Conservation (phyloP, 148 eudicot species). For the Drosera capensis region DNA sequence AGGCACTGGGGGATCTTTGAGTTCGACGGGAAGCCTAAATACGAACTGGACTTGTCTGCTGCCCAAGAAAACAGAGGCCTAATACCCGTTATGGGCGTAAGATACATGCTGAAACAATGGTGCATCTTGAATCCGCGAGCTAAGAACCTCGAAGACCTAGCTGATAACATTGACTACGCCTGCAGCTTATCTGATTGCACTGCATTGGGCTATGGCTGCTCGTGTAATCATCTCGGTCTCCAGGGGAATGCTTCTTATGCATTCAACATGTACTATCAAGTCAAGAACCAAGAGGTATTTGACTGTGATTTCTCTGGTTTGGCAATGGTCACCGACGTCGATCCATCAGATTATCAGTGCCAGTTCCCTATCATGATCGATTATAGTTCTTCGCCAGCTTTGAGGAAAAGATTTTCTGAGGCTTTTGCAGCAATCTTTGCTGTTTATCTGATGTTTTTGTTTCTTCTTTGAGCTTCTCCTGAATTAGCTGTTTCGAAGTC, state of each 20-base stretch:
- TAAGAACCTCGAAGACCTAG: conserved; percentile 26
- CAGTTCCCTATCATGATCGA: background rate
- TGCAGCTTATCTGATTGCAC: conserved; percentile 91
- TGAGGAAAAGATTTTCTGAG: conserved; percentile 18
- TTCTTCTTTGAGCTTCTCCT: conserved; percentile 22
- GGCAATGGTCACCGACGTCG: background rate
- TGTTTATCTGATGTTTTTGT: conserved; percentile 40
- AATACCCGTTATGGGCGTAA: conserved; percentile 51
- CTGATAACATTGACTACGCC: conserved; percentile 58
- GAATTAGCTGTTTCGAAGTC: no score
- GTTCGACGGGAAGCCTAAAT: conserved; percentile 89
- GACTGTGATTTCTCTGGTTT: conserved; percentile 52
- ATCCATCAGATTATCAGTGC: background rate
- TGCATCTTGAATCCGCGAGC: conserved; percentile 54
- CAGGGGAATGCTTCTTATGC: conserved; percentile 84
- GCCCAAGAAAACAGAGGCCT: conserved; percentile 30
- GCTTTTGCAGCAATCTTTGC: conserved; percentile 24
- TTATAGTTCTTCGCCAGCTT: conserved; percentile 3
- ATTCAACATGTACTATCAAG: conserved; percentile 86
- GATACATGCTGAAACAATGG: conserved; percentile 54
- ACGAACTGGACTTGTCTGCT: conserved; percentile 58
- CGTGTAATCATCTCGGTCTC: conserved; percentile 44
- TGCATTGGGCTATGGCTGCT: conserved; percentile 75
- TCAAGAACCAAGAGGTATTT: conserved; percentile 52
- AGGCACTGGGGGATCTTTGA: conserved; percentile 95